These are phyloP conservation scores for Apiospora rasikravindrae DNA, from an alignment of 2,329 filamentous ascomycete species.

Conservation along the genomic window DNA sequence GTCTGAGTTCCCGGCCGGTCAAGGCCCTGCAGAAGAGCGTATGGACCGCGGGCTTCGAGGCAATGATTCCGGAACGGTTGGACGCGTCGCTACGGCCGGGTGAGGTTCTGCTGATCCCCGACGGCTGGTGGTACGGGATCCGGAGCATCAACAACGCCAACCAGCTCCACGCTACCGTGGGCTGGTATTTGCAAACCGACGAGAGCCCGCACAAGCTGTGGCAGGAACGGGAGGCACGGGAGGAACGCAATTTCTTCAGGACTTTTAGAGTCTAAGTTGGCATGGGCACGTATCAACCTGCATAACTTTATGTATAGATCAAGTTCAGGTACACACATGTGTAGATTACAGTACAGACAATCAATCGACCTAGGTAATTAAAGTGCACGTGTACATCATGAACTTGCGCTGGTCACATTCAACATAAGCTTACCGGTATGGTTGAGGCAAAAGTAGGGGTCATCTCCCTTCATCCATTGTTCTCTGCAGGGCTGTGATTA, in stretches of 20 bases:
- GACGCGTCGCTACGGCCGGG: constrained; percentile 22
- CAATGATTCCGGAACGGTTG: constrained; percentile 18
- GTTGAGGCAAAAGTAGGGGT: neutral
- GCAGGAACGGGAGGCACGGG: neutral
- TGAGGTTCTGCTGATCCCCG: constrained; percentile 24
- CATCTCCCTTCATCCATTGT: constrained; percentile 8
- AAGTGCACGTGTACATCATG: neutral
- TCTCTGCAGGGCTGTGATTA: neutral
- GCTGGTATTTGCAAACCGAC: constrained; percentile 23
- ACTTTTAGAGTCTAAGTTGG: neutral
- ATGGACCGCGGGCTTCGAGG: constrained; percentile 25
- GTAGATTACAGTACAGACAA: neutral
- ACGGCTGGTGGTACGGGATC: constrained; percentile 26
- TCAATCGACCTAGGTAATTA: neutral
- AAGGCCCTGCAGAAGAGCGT: constrained; percentile 8
- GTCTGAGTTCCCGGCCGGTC: neutral
- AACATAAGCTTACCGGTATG: no score
- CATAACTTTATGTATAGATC: neutral
- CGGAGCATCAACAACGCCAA: constrained; percentile 24
- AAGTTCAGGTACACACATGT: neutral
- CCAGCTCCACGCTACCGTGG: constrained; percentile 25
- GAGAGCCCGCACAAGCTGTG: neutral
- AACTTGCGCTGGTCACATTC: neutral
- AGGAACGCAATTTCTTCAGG: neutral
- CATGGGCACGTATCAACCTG: neutral